Evolutionary conservation across 345 rosid genomes (phyloP).

Genomic region (Bruguiera sexangula): DNA sequence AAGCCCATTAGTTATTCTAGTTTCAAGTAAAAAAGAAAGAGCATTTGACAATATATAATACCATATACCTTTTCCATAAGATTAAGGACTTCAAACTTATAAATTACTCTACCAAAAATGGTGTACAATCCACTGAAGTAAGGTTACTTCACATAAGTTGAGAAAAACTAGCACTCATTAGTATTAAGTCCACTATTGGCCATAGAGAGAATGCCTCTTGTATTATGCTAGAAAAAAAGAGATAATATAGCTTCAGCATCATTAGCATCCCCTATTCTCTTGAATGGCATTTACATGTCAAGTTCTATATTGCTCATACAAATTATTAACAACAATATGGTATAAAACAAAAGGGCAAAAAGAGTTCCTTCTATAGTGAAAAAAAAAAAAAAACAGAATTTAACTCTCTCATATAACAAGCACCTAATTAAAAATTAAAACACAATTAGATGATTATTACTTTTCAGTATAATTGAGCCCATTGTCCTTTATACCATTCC

Average conservation of each 20-base stretch:
- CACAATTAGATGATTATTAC: neutral
- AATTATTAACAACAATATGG: neutral
- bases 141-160: conserved; percentile 81
- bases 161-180: conserved; percentile 90
- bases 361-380: no score
- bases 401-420: no score
- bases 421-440: no score
- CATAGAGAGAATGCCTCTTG: conserved; percentile 85
- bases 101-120: conserved; percentile 87
- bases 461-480: neutral
- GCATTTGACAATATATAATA: neutral
- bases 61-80: conserved; percentile 84
- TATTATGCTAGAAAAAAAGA: conserved; percentile 60
- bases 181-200: conserved; percentile 97
- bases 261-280: no score
- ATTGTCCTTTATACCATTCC: neutral
- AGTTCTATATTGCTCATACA: neutral
- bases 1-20: neutral
- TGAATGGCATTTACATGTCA: neutral
- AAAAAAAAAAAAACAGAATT: no score
- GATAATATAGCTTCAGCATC: neutral
- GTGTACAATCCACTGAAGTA: conserved; percentile 95
- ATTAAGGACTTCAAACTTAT: conserved; percentile 95
- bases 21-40: neutral
- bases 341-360: no score